These are phyloP conservation scores for Crassisporium funariophilum DNA, from an alignment of 768 basidiomycete species.

Conservation along the genomic window DNA sequence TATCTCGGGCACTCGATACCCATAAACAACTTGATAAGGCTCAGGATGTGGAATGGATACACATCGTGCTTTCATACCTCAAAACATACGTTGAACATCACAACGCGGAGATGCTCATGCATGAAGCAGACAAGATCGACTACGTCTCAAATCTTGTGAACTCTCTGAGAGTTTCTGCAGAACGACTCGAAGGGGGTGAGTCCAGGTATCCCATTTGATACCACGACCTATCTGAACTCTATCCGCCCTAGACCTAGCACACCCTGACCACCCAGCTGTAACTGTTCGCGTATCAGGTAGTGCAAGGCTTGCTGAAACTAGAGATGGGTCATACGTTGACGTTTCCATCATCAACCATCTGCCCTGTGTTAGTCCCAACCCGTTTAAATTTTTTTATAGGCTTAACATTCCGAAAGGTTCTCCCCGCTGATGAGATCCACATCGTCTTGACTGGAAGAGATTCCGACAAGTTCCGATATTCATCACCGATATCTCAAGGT, in stretches of 20 bases:
- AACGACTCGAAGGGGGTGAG: conserved; percentile 58
- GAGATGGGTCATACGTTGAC: conserved; percentile 67
- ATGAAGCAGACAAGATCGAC: conserved; percentile 48
- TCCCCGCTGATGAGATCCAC: conserved; percentile 64
- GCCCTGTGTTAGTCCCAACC: conserved; percentile 64
- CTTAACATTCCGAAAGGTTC: conserved; percentile 40
- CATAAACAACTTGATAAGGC: conserved; percentile 58
- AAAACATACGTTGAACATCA: conserved; percentile 62
- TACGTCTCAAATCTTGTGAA: conserved; percentile 56
- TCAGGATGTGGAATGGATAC: conserved; percentile 79
- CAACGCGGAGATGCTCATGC: conserved; percentile 54
- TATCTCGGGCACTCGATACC: conserved; percentile 71
- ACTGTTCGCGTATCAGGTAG: conserved; percentile 48
- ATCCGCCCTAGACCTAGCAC: conserved; percentile 54
- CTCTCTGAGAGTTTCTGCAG: conserved; percentile 49
- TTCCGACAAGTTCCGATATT: conserved; percentile 56
- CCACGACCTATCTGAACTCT: conserved; percentile 1
- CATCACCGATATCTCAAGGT: conserved; percentile 39
- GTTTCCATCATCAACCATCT: conserved; percentile 65
- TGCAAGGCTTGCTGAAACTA: conserved; percentile 54
- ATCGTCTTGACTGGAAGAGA: conserved; percentile 66
- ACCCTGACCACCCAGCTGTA: conserved; percentile 71
- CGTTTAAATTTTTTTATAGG: conserved; percentile 1
- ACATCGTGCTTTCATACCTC: conserved; percentile 75
- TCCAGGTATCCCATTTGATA: neutral